phyloP scores from a whole-genome alignment of 108 stramenopile genomes.

The Thalassiosira profunda region DNA sequence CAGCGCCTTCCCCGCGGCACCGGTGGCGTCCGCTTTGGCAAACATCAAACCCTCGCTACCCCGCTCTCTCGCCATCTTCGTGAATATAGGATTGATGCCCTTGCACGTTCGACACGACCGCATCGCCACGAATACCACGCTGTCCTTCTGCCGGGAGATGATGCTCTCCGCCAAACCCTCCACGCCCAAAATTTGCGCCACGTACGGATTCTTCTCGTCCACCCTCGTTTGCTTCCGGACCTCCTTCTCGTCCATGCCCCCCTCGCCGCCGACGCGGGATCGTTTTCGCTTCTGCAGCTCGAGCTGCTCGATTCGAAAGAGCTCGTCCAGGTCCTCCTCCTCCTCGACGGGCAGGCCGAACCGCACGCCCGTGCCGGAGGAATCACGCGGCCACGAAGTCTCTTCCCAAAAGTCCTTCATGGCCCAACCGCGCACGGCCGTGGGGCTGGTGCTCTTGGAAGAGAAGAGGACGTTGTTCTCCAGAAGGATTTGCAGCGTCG shows the following conservation, averaged over 20 bases:
- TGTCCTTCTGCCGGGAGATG: conserved; percentile 43
- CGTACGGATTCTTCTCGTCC: conserved; percentile 62
- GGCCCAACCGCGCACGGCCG: conserved; percentile 65
- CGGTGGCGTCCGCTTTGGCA: conserved; percentile 80
- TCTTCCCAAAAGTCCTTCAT: conserved; percentile 82
- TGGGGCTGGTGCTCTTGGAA: conserved; percentile 23
- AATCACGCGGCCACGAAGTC: conserved; percentile 87
- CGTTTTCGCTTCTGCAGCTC: conserved; percentile 11
- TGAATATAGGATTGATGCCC: conserved; percentile 62
- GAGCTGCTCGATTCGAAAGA: conserved; percentile 38
- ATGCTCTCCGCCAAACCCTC: conserved; percentile 62
- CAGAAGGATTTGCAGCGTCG: conserved; percentile 65
- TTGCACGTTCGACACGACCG: conserved; percentile 85
- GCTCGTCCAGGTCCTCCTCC: conserved; percentile 52
- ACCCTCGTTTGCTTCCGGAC: conserved; percentile 11
- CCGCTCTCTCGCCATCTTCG: conserved; percentile 68
- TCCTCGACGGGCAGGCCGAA: conserved; percentile 80
- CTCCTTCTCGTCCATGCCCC: conserved; percentile 36
- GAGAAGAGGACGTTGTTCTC: conserved; percentile 63
- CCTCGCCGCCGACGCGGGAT: conserved; percentile 14
- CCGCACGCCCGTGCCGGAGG: conserved; percentile 61
- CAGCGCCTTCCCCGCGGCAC: conserved; percentile 65
- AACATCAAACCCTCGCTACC: conserved; percentile 58
- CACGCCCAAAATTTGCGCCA: conserved; percentile 61
- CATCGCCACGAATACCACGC: conserved; percentile 81